Conservation (phyloP, 148 eudicot genomes). For the Fagopyrum homotropicum region DNA sequence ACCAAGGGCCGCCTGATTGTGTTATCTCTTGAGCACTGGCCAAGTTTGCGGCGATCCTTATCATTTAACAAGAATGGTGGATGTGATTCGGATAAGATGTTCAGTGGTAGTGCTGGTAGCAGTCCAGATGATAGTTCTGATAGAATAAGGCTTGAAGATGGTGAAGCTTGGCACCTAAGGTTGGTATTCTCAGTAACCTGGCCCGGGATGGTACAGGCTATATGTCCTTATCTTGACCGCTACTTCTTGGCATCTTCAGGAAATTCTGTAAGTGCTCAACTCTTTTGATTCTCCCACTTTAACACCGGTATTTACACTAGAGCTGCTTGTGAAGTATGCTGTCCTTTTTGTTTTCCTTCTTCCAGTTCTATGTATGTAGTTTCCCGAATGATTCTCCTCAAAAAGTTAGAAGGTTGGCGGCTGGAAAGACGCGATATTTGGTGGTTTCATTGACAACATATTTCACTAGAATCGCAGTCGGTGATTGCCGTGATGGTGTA, state of each 20-base stretch:
- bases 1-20: conserved; percentile 84
- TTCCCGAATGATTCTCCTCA: conserved; percentile 68
- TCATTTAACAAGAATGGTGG: conserved; percentile 54
- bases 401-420: conserved; percentile 64
- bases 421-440: conserved; percentile 69
- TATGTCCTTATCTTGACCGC: conserved; percentile 78
- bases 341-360: conserved; percentile 9
- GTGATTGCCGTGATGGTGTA: conserved; percentile 95
- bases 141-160: conserved; percentile 70
- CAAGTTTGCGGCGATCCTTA: conserved; percentile 54
- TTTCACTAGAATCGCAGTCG: conserved; percentile 85
- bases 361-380: conserved; percentile 84
- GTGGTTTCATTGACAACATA: conserved; percentile 72
- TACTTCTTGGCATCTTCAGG: conserved; percentile 89
- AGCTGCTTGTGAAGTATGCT: background rate
- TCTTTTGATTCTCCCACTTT: background rate
- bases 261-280: conserved; percentile 54
- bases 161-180: conserved; percentile 75
- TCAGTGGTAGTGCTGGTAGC: conserved; percentile 65
- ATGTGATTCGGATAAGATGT: conserved; percentile 54
- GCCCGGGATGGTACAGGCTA: conserved; percentile 75
- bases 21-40: conserved; percentile 69
- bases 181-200: conserved; percentile 39
- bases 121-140: conserved; percentile 80
- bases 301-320: background rate